phyloP scores from a whole-genome alignment of 495 filamentous ascomycete genomes.

The Penicillium alfredii region DNA sequence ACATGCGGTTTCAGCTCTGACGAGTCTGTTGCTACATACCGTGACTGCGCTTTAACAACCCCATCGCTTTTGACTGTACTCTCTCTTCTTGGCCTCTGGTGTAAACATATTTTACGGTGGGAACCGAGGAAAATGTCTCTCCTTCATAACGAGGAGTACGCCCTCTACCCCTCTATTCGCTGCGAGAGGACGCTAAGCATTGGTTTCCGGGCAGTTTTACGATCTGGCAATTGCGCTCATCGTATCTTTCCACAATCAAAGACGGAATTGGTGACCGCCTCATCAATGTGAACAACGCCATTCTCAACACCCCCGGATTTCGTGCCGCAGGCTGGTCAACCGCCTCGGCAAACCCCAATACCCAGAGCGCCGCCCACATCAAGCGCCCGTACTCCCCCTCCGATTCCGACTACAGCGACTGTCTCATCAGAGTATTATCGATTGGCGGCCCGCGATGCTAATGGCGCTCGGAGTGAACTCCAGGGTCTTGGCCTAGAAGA shows the following conservation, averaged over 20 bases:
- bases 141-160: conserved; percentile 95
- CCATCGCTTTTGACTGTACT: conserved; percentile 5
- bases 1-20: conserved; percentile 13
- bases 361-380: conserved; percentile 51
- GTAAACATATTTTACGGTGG: conserved; percentile 1
- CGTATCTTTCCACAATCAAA: conserved; percentile 83
- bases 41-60: conserved; percentile 2
- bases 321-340: conserved; percentile 89
- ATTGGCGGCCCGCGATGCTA: conserved; percentile 30
- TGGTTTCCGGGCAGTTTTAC: conserved; percentile 74
- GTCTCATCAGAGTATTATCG: conserved; percentile 77
- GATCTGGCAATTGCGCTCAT: conserved; percentile 85
- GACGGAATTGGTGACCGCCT: conserved; percentile 95
- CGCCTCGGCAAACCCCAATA: conserved; percentile 45
- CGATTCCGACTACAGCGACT: conserved; percentile 74
- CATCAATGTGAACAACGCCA: conserved; percentile 82
- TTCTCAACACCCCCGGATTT: conserved; percentile 92
- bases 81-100: background rate
- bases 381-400: conserved; percentile 93
- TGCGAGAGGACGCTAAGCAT: conserved; percentile 13
- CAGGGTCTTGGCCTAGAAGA: conserved; percentile 48
- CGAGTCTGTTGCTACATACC: background rate
- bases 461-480: conserved; percentile 23
- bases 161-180: conserved; percentile 8
- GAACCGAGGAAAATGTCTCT: conserved; percentile 64